Evolutionary conservation across 2,329 filamentous ascomycete genomes (phyloP), one percentile per base, ranked within the genome.

Genomic region (Xylariaceae sp.): DNA sequence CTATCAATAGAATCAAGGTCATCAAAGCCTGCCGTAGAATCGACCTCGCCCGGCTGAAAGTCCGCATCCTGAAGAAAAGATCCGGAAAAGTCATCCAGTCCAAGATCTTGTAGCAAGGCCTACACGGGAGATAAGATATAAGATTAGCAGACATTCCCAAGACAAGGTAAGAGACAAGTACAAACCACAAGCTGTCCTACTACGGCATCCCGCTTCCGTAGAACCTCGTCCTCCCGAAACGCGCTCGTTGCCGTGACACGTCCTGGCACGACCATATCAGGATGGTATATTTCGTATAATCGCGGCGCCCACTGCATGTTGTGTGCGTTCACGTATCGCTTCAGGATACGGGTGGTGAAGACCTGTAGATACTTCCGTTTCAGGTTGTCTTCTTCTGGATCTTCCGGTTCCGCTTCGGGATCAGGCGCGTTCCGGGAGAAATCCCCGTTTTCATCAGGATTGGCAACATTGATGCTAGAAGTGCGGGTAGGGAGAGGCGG

Each of bases 281-380:
- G 87, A 50, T 82, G 76, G 59, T 85, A 82, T 56, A 80, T 84
- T 70, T 92, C 88, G 58, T 88, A 76, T 53, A 91, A 69, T 49
- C 88, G 74, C 11, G 80, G 73, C 2, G 83, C 78, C 84, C 83
- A 86, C 45, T 80, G 78, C 68, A 86, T 68, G 29, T 74, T 73
- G 60, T 84, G 80, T 5, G 72, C 74, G 60, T 84, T 83, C 57
- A 89, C 78, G 61, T 89, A 92, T 45, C 86, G 80, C 67, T 91
- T 88, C 8, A 91, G 72, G 19, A 91, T 73, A 66, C 88, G 87
- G 0, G 87, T 89, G n/a, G 89, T 77, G 68, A 94, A 91, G 1
- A 85, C 84, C 65, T 89, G 85, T 29, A 92, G 71, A 12, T 92
- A 73, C 54, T 80, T 82, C 37, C 76, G 75, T 64, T 86, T 81